Evolutionary conservation across 2,329 filamentous ascomycete species (phyloP).

Genomic region (Pochonia chlamydosporia): DNA sequence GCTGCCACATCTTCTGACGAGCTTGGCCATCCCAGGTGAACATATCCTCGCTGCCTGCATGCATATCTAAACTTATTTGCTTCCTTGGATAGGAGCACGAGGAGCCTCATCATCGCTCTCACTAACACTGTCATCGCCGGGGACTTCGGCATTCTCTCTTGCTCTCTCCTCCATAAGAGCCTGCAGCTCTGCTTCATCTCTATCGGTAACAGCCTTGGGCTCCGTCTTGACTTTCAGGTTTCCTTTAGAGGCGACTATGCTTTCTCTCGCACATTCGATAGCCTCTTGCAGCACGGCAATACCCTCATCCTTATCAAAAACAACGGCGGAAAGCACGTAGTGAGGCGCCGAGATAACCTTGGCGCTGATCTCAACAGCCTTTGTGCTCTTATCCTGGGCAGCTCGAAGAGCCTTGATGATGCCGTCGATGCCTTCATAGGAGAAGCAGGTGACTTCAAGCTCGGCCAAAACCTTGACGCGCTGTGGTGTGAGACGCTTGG

Average conservation of each 20-base stretch:
- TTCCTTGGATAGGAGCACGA: no score
- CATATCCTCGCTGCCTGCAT: not conserved
- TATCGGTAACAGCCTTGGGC: slow-evolving; percentile 97
- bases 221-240: slow-evolving; percentile 93
- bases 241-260: slow-evolving; percentile 73
- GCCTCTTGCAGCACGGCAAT: slow-evolving; percentile 82
- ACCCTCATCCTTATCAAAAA: slow-evolving; percentile 84
- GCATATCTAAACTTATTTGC: not conserved
- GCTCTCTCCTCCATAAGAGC: slow-evolving; percentile 99
- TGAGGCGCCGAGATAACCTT: slow-evolving; percentile 96
- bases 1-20: no score
- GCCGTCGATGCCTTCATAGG: slow-evolving; percentile 96
- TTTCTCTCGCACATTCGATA: slow-evolving; percentile 78
- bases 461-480: slow-evolving; percentile 99
- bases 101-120: slow-evolving; percentile 97
- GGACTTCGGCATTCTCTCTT: slow-evolving; percentile 95
- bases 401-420: slow-evolving; percentile 89
- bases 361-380: slow-evolving; percentile 36
- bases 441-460: slow-evolving; percentile 91
- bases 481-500: slow-evolving; percentile 93
- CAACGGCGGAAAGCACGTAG: slow-evolving; percentile 93
- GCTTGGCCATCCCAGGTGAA: no score
- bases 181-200: slow-evolving; percentile 93
- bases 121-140: slow-evolving; percentile 92
- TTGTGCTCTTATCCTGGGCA: slow-evolving; percentile 91